Conservation (phyloP, 306 rosid genomes). For the Vicia sativa region DNA sequence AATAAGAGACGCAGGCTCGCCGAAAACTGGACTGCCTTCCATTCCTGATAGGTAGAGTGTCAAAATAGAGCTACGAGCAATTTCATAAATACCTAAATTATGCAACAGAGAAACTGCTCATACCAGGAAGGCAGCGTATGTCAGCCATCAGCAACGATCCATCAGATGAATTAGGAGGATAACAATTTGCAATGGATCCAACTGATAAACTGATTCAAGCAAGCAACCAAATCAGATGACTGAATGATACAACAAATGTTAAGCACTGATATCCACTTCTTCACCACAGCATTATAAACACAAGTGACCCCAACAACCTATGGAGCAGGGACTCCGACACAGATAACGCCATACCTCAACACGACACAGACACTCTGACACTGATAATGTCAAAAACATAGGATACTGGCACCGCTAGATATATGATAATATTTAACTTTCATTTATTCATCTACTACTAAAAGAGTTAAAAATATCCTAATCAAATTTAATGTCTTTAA, state of each 20-base stretch:
- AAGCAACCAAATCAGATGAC: constrained; percentile 45
- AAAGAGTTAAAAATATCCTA: too few species aligned
- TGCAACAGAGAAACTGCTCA: constrained; percentile 47
- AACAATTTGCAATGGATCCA: constrained; percentile 83
- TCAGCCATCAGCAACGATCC: constrained; percentile 91
- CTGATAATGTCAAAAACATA: too few species aligned
- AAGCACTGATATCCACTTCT: constrained; percentile 31
- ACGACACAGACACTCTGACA: too few species aligned
- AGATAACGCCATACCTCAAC: too few species aligned
- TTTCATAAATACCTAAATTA: constrained; percentile 44
- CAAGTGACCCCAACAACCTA: constrained; percentile 12
- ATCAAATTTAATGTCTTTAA: too few species aligned
- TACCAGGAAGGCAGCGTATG: constrained; percentile 94
- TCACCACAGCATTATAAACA: constrained; percentile 17
- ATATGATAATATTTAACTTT: too few species aligned
- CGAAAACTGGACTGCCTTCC: constrained; percentile 94
- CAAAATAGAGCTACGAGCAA: constrained; percentile 46
- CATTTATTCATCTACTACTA: too few species aligned
- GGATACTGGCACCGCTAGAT: too few species aligned
- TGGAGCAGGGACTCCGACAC: too few species aligned
- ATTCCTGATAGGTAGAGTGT: constrained; percentile 65
- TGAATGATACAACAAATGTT: constrained; percentile 23
- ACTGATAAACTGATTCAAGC: constrained; percentile 72
- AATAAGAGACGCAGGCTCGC: constrained; percentile 57
- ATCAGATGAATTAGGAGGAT: constrained; percentile 68